phyloP scores from a whole-genome alignment of 306 rosid species.

The Cicer bijugum region DNA sequence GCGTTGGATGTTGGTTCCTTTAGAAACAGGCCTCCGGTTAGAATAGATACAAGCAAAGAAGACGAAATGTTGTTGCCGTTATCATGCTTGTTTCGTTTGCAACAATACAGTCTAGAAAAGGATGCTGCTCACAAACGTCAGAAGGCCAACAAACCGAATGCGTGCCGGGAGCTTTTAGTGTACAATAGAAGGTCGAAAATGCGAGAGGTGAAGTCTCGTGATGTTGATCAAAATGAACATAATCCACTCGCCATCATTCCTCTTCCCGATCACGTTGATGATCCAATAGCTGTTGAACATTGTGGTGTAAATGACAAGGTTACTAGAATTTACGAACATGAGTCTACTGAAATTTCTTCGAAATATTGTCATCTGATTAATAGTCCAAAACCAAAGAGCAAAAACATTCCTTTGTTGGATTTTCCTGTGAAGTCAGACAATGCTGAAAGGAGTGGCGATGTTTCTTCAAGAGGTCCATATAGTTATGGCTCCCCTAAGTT shows the following conservation, averaged over 20 bases:
- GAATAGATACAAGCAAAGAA: constrained; percentile 52
- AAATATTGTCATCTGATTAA: constrained; percentile 45
- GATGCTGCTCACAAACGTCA: constrained; percentile 8
- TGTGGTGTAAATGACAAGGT: constrained; percentile 39
- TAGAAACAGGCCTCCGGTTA: constrained; percentile 60
- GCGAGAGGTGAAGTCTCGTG: constrained; percentile 44
- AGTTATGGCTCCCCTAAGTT: constrained; percentile 46
- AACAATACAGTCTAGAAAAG: constrained; percentile 36
- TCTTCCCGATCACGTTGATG: constrained; percentile 46
- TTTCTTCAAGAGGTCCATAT: constrained; percentile 48
- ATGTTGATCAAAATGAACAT: constrained; percentile 28
- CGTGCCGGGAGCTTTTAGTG: constrained; percentile 40
- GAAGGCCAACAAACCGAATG: constrained; percentile 33
- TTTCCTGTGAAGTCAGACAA: constrained; percentile 37
- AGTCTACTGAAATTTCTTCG: constrained; percentile 46
- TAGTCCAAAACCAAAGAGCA: constrained; percentile 47
- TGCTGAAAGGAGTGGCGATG: constrained; percentile 45
- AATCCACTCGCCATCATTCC: constrained; percentile 64
- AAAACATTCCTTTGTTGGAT: constrained; percentile 38
- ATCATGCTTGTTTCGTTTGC: constrained; percentile 52
- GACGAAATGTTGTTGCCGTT: constrained; percentile 71
- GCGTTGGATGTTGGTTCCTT: constrained; percentile 65
- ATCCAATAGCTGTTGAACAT: constrained; percentile 50
- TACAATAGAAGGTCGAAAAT: constrained; percentile 43
- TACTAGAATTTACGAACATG: constrained; percentile 45